A percentile compares a stretch with the other conserved stretches of the same genome.
Evolutionary conservation across 352 stramenopile genomes (phyloP).

Genomic region (Pythium graminicola): DNA sequence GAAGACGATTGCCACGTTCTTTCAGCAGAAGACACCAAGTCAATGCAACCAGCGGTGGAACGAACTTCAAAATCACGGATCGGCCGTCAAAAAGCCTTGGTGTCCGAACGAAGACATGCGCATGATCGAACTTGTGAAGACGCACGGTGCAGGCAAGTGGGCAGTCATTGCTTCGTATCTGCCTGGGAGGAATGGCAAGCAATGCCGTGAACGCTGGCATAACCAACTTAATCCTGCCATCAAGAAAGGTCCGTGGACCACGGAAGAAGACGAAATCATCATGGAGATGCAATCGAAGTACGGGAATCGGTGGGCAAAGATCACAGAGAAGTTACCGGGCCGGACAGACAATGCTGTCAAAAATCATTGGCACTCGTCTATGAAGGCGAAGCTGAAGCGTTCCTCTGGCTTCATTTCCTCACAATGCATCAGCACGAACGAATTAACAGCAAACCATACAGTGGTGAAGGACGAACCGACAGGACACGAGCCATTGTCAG

Average conservation of each 20-base stretch:
- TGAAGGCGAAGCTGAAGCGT: constrained; percentile 52
- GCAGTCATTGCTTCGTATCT: constrained; percentile 81
- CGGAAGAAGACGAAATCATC: constrained; percentile 84
- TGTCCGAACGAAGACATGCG: constrained; percentile 46
- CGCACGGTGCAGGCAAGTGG: constrained; percentile 63
- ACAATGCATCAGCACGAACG: too few species aligned
- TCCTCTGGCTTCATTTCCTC: neutral
- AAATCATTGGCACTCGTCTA: constrained; percentile 93
- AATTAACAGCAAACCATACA: too few species aligned
- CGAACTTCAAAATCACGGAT: constrained; percentile 56
- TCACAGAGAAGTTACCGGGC: constrained; percentile 93
- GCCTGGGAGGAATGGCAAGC: constrained; percentile 78
- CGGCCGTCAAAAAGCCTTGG: constrained; percentile 64
- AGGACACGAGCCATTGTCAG: neutral
- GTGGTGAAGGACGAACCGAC: neutral
- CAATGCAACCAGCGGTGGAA: constrained; percentile 70
- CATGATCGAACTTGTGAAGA: constrained; percentile 55
- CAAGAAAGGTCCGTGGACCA: constrained; percentile 70
- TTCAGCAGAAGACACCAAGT: constrained; percentile 35
- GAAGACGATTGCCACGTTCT: constrained; percentile 54
- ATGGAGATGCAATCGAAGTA: constrained; percentile 70
- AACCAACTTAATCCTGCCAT: constrained; percentile 80
- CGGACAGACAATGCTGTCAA: constrained; percentile 97
- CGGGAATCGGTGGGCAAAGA: constrained; percentile 97
- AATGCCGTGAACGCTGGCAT: constrained; percentile 85